Percentiles rank a stretch among this genome's conserved stretches.
These are phyloP conservation scores for Diaporthe sp. DNA, from an alignment of 2,329 filamentous ascomycete genomes.

Conservation along the genomic window DNA sequence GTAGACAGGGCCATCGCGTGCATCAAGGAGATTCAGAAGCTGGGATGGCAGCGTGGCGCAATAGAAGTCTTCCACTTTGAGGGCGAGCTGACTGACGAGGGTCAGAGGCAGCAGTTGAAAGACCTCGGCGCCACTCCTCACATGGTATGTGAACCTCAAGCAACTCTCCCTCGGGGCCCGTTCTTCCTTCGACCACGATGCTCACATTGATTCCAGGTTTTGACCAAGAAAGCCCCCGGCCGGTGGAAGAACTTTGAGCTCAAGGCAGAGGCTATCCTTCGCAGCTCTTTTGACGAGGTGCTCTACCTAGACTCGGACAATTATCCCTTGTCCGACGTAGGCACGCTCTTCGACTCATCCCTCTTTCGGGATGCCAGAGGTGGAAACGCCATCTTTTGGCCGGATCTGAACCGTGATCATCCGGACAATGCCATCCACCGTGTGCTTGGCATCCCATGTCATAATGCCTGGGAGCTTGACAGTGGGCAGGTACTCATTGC, in stretches of 20 bases:
- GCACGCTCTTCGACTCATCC: slow-evolving; percentile 22
- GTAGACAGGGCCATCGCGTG: slow-evolving; percentile 32
- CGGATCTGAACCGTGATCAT: slow-evolving; percentile 38
- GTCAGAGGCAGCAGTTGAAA: slow-evolving; percentile 23
- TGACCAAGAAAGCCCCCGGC: slow-evolving; percentile 34
- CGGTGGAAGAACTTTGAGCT: slow-evolving; percentile 40
- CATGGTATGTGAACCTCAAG: slow-evolving; percentile 35
- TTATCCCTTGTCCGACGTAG: slow-evolving; percentile 33
- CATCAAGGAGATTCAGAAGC: slow-evolving; percentile 33
- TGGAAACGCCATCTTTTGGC: slow-evolving; percentile 36
- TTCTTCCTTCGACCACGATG: not conserved
- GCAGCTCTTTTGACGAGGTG: slow-evolving; percentile 39
- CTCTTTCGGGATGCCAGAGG: slow-evolving; percentile 32
- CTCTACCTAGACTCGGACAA: slow-evolving; percentile 40
- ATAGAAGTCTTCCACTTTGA: slow-evolving; percentile 39
- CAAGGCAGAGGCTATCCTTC: slow-evolving; percentile 37
- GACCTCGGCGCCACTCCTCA: slow-evolving; percentile 32
- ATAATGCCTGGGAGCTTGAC: slow-evolving; percentile 39
- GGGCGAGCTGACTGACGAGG: slow-evolving; percentile 34
- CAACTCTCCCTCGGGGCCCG: too few species aligned
- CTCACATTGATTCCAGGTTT: slow-evolving; percentile 23
- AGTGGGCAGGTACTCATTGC: slow-evolving; percentile 38
- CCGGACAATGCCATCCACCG: slow-evolving; percentile 38
- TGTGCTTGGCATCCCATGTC: slow-evolving; percentile 36
- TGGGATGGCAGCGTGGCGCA: slow-evolving; percentile 35